These are phyloP conservation scores for Nitzschia palea DNA, from an alignment of 108 stramenopile genomes.

Conservation along the genomic window DNA sequence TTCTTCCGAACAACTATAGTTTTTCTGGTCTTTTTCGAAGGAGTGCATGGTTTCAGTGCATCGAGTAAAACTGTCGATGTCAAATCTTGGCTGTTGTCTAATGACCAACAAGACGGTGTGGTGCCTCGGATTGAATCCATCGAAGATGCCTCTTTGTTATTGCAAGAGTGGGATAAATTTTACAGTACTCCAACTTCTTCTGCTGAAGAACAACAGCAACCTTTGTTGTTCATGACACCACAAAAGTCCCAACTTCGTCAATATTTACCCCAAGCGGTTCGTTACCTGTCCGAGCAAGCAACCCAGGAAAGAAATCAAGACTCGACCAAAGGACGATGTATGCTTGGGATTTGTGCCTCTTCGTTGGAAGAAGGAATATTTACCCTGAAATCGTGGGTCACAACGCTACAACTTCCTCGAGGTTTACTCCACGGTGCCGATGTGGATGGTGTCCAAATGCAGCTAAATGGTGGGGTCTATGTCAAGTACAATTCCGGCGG, in stretches of 20 bases:
- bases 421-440: slow-evolving; percentile 88
- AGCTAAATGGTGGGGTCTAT: slow-evolving; percentile 66
- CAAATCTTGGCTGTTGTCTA: slow-evolving; percentile 11
- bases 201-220: slow-evolving; percentile 7
- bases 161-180: slow-evolving; percentile 34
- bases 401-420: slow-evolving; percentile 57
- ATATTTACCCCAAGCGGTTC: slow-evolving; percentile 26
- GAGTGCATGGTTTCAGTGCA: background rate
- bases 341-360: slow-evolving; percentile 82
- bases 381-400: slow-evolving; percentile 74
- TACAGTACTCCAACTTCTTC: too few species aligned
- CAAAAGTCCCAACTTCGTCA: background rate
- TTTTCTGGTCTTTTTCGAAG: too few species aligned
- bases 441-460: slow-evolving; percentile 76
- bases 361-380: slow-evolving; percentile 67
- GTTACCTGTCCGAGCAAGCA: slow-evolving; percentile 24
- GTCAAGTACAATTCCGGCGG: slow-evolving; percentile 89
- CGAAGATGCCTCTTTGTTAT: slow-evolving; percentile 29
- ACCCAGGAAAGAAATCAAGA: slow-evolving; percentile 56
- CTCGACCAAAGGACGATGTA: slow-evolving; percentile 60
- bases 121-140: slow-evolving; percentile 18
- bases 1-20: too few species aligned
- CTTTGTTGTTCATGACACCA: background rate
- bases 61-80: background rate
- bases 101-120: background rate